A percentile compares a stretch with the other conserved stretches of the same genome.
phyloP scores from a whole-genome alignment of 345 rosid genomes.

The Euclidium syriacum region DNA sequence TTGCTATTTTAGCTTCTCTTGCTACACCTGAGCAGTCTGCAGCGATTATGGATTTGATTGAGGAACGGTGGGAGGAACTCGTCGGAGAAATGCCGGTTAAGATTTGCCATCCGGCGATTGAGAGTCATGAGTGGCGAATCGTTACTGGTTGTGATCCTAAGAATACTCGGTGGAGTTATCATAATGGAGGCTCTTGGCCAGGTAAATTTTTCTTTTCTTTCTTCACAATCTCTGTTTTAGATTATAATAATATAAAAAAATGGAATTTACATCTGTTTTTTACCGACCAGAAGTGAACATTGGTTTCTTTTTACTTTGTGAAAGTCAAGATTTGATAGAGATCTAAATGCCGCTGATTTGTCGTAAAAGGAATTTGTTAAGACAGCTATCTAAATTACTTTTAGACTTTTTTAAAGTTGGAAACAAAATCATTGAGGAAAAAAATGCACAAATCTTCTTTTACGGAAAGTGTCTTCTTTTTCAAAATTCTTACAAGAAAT shows the following conservation, averaged over 20 bases:
- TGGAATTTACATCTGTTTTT: neutral
- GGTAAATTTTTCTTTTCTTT: conserved; percentile 25
- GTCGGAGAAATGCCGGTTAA: conserved; percentile 72
- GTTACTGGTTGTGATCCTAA: conserved; percentile 63
- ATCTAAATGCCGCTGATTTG: neutral
- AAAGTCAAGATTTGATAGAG: neutral
- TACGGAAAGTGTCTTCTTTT: conserved; percentile 14
- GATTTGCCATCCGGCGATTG: conserved; percentile 62
- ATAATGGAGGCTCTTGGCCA: conserved; percentile 77
- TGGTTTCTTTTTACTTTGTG: neutral
- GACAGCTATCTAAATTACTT: neutral
- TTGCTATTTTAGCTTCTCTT: conserved; percentile 53
- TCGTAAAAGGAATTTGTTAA: neutral
- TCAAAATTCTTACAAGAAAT: neutral
- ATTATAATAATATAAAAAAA: neutral
- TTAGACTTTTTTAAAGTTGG: neutral
- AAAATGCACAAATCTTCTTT: neutral
- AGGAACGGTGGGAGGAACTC: conserved; percentile 63
- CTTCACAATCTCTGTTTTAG: neutral
- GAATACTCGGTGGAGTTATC: conserved; percentile 69
- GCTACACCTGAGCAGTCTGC: conserved; percentile 57
- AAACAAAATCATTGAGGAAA: neutral
- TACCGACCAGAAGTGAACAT: neutral
- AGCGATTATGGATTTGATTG: conserved; percentile 70
- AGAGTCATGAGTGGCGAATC: conserved; percentile 57